A percentile compares a stretch with the other conserved stretches of the same genome.
Evolutionary conservation across 495 filamentous ascomycete genomes (phyloP).

Genomic region (Glonium stellatum): DNA sequence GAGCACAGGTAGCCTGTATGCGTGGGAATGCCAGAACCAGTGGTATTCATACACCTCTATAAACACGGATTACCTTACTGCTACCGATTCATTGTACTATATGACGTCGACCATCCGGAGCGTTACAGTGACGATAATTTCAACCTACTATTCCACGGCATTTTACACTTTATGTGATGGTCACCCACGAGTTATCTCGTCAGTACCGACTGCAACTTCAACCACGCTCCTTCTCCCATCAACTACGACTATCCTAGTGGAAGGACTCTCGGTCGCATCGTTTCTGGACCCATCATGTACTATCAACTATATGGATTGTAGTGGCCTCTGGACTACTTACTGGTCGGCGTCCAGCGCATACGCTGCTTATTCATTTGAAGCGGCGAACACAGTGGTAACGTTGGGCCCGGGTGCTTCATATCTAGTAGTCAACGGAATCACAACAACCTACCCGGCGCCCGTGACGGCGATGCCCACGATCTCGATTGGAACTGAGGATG

Average conservation of each 20-base stretch:
- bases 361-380: conserved; percentile 8
- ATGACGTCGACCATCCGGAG: conserved; percentile 12
- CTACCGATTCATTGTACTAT: conserved; percentile 1
- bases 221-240: conserved; percentile 12
- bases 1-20: conserved; percentile 1
- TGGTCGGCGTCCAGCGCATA: conserved; percentile 16
- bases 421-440: conserved; percentile 6
- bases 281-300: conserved; percentile 11
- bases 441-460: conserved; percentile 12
- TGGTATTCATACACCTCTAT: conserved; percentile 11
- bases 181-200: conserved; percentile 17
- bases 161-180: conserved; percentile 20
- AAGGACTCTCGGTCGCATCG: conserved; percentile 2
- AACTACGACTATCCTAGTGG: conserved; percentile 9
- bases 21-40: conserved; percentile 15
- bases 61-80: conserved; percentile 8
- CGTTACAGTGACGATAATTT: conserved; percentile 4
- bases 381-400: conserved; percentile 11
- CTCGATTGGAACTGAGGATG: conserved; percentile 10
- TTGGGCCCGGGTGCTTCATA: conserved; percentile 8
- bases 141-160: conserved; percentile 14
- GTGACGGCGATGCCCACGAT: conserved; percentile 3
- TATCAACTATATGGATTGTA: conserved; percentile 13
- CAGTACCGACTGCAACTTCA: conserved; percentile 11
- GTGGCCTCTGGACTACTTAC: conserved; percentile 11